A percentile compares a stretch with the other conserved stretches of the same genome.
Evolutionary conservation across 106 monocot species (phyloP).

Genomic region (Posidonia australis): DNA sequence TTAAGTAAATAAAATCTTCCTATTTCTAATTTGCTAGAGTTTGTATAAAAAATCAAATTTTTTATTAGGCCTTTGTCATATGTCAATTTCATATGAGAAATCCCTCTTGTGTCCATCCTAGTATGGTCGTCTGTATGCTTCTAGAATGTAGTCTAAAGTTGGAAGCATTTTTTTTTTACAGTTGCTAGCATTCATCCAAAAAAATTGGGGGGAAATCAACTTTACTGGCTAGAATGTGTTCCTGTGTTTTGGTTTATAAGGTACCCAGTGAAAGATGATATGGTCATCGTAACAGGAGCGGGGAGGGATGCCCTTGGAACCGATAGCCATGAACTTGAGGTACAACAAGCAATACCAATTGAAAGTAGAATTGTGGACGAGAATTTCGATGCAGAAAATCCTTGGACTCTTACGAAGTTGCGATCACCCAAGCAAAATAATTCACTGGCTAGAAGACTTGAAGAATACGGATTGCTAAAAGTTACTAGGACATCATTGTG

Average conservation of each 20-base stretch:
- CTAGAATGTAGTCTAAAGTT: no score
- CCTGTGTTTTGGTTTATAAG: conserved; percentile 16
- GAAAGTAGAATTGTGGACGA: not conserved
- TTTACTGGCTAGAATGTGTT: not conserved
- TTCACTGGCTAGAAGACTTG: conserved; percentile 38
- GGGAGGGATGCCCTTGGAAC: conserved; percentile 10
- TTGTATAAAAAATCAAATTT: no score
- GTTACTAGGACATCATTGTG: conserved; percentile 32
- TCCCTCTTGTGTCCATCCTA: no score
- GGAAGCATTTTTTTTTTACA: no score
- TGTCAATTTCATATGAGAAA: no score
- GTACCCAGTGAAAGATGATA: conserved; percentile 39
- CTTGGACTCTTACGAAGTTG: not conserved
- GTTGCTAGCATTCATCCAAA: no score
- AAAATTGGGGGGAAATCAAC: no score
- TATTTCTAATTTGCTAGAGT: no score
- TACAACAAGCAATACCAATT: conserved; percentile 26
- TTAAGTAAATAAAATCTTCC: no score
- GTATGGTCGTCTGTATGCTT: no score
- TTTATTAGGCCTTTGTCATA: no score
- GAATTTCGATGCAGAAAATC: not conserved
- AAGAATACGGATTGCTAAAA: conserved; percentile 38
- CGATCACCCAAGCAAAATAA: conserved; percentile 1
- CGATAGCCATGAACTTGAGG: conserved; percentile 15
- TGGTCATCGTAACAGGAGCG: conserved; percentile 54